These are phyloP conservation scores for Colletotrichum orbiculare DNA, from an alignment of 2,329 filamentous ascomycete genomes.

Conservation along the genomic window DNA sequence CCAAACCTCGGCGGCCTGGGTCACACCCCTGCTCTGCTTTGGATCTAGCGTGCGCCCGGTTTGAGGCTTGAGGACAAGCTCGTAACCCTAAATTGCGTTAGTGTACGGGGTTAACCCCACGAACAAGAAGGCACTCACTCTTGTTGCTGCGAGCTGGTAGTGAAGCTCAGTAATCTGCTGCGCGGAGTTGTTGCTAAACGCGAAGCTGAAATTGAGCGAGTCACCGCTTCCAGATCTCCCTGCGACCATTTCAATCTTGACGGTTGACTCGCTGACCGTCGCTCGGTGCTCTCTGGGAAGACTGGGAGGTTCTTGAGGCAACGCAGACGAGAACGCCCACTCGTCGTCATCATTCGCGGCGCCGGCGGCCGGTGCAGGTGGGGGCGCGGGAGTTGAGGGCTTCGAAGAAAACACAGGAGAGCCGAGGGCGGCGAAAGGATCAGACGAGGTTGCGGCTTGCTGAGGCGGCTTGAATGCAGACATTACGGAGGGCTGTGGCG, in stretches of 20 bases:
- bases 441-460: conserved; percentile 51
- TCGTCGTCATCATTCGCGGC: conserved; percentile 79
- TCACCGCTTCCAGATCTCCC: conserved; percentile 66
- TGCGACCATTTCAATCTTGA: conserved; percentile 81
- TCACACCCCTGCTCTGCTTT: conserved; percentile 79
- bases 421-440: conserved; percentile 59
- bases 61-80: conserved; percentile 85
- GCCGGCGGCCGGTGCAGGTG: conserved; percentile 42
- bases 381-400: conserved; percentile 47
- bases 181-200: conserved; percentile 84
- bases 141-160: conserved; percentile 93
- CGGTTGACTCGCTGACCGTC: conserved; percentile 74
- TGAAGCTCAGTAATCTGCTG: conserved; percentile 82
- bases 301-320: conserved; percentile 69
- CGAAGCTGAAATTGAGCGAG: conserved; percentile 76
- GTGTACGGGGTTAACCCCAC: conserved; percentile 1
- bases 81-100: conserved; percentile 71
- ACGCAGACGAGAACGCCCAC: conserved; percentile 90
- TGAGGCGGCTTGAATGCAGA: conserved; percentile 58
- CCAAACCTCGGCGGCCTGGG: conserved; percentile 81
- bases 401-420: conserved; percentile 53
- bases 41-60: conserved; percentile 81
- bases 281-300: conserved; percentile 72
- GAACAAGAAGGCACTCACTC: conserved; percentile 64
- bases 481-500: conserved; percentile 62